Evolutionary conservation across 805 yeast species (phyloP), one percentile per base, ranked within the genome.

Genomic region (Sugiyamaella floridensis): DNA sequence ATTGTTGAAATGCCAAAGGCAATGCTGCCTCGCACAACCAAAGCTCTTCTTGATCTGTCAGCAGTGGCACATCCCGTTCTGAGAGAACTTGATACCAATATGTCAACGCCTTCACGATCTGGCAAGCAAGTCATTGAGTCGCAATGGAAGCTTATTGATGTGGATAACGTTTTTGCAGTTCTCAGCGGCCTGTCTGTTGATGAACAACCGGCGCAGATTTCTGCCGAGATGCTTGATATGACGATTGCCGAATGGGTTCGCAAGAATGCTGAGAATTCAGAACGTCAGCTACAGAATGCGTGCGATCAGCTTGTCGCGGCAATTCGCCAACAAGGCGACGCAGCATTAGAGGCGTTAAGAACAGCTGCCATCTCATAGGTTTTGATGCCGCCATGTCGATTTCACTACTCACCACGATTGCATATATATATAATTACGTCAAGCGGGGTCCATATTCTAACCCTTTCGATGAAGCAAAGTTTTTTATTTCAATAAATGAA

Each of bases 181-280:
- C 51, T 74, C 15, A 56, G 63, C 28, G 67, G 66, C 9, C 70
- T 58, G 40, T 48, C 43, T 11, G 43, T 37, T 8, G 14, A 18
- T 6, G 29, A 47, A 43, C 51, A 41, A 29, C 48, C 51, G 15
- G 18, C 28, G 16, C 43, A 74, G 8, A 47, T 51, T 8, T 26
- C 67, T 9, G 58, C 59, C 2, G 78, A 77, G 22, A 89, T 86
- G 61, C 71, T 86, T 58, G 73, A 78, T 11, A 80, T 83, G 84
- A 79, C 85, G 0, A 77, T 88, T n/a, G 73, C 75, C 47, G 79
- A 85, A 54, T 89, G 95, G 95, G 67, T 86, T 18, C 62, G 63
- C 29, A 71, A 75, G 57, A 76, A 77, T 59, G 85, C 88, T 0
- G 66, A 68, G 11, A 78, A 77, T 56, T 82, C 85, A 19, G 75